phyloP scores from a whole-genome alignment of 2,329 filamentous ascomycete genomes.

The Mariannaea sp. region DNA sequence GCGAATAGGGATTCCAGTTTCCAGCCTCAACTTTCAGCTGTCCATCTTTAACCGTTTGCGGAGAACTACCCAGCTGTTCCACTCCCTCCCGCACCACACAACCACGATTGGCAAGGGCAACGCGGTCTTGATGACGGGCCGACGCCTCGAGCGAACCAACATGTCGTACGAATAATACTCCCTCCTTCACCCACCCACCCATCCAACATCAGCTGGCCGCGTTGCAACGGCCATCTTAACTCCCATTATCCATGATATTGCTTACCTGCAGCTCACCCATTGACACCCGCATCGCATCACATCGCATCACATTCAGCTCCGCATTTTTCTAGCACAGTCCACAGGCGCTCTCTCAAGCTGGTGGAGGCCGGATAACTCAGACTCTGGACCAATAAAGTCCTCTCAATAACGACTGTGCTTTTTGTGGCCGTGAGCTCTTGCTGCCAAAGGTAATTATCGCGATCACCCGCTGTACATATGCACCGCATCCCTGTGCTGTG shows the following conservation, averaged over 20 bases:
- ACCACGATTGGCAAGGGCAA: background rate
- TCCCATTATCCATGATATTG: conserved; percentile 2
- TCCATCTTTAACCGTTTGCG: background rate
- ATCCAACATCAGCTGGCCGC: conserved; percentile 10
- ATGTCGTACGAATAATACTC: conserved; percentile 1
- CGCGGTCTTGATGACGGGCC: conserved; percentile 2
- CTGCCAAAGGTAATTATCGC: background rate
- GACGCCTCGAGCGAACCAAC: conserved; percentile 7
- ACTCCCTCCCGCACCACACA: background rate
- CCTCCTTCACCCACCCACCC: too few relatives aligned
- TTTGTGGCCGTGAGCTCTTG: conserved; percentile 1
- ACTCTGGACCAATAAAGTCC: background rate
- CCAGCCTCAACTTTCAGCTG: background rate
- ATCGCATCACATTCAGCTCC: conserved; percentile 5
- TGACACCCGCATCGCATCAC: conserved; percentile 4
- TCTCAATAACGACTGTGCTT: too few relatives aligned
- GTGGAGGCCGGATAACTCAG: background rate
- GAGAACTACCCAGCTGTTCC: background rate
- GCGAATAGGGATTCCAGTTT: background rate
- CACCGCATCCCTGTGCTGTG: conserved; percentile 9
- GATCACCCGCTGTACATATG: conserved; percentile 6
- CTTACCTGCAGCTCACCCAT: conserved; percentile 7
- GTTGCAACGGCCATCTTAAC: conserved; percentile 3
- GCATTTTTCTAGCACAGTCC: background rate
- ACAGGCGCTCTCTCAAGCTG: background rate